Percentiles rank a stretch among this genome's conserved stretches.
phyloP scores from a whole-genome alignment of 805 yeast genomes.

The Spathaspora boniae region DNA sequence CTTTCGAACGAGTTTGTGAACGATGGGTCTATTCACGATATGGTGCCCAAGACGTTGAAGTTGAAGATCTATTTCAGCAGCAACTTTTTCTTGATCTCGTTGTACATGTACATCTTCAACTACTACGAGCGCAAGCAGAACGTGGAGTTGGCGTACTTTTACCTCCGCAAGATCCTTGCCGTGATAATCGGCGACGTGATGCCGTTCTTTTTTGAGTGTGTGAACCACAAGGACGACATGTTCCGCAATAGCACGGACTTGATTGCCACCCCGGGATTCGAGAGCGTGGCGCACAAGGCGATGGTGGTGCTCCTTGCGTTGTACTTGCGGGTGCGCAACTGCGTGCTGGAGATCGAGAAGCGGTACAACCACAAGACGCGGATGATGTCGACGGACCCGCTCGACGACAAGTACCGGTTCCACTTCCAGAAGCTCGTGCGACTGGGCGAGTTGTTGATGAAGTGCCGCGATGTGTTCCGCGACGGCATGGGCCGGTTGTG shows the following conservation, averaged over 20 bases:
- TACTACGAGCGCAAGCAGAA: constrained; percentile 35
- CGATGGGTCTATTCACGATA: constrained; percentile 9
- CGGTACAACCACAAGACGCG: constrained; percentile 6
- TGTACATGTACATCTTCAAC: constrained; percentile 32
- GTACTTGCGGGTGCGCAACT: constrained; percentile 17
- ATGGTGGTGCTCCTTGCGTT: constrained; percentile 24
- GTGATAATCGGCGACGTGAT: constrained; percentile 24
- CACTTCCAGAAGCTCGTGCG: constrained; percentile 9
- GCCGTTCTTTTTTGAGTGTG: constrained; percentile 29
- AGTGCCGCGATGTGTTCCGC: constrained; percentile 13
- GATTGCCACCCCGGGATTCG: constrained; percentile 39
- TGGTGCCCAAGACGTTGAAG: constrained; percentile 8
- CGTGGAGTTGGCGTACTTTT: constrained; percentile 28
- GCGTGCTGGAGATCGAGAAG: constrained; percentile 10
- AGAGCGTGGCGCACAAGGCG: constrained; percentile 25
- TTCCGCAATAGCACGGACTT: constrained; percentile 42
- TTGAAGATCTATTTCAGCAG: constrained; percentile 24
- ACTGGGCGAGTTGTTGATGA: constrained; percentile 10
- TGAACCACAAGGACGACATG: constrained; percentile 26
- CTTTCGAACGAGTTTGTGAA: constrained; percentile 21
- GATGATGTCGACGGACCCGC: constrained; percentile 4
- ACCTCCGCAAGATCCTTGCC: constrained; percentile 27
- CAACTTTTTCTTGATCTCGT: constrained; percentile 23
- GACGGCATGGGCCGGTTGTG: constrained; percentile 41
- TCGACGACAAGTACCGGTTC: constrained; percentile 7